Base-by-base conservation (phyloP, 305 asterid genomes). In the Stenogyne calaminthoides region DNA sequence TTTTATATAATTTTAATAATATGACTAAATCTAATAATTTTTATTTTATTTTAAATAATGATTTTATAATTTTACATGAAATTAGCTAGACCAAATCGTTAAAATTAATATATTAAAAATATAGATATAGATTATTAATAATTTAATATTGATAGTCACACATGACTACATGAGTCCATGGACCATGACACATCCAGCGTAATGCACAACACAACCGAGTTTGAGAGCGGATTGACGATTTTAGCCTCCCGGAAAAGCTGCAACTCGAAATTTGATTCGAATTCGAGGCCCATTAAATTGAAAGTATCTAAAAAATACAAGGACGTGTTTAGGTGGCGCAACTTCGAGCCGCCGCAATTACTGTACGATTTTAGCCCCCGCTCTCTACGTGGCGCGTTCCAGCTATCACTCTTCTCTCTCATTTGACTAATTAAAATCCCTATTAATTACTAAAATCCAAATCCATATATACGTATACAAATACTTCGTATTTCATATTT, bases 381-480 rank as follows among this genome's bases (percentile, higher is more conserved):
- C 58, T 47, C 20, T 27, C 22, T 12, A 76, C 81, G 81, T 79
- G 83, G 83, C 83, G 52, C 44, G 1, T 59, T 75, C 80, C 79
- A 58, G 69, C 72, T 76, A 12, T 54, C 19, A 39, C 32, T 55
- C 76, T 62, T 70, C 62, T 27, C 71, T 49, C 47, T 55, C 52
- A 46, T 46, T 77, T 72, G 74, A 60, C 77, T 47, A n/a, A 25
- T 52, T 20, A 4, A 20, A 63, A 34, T 27, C 44, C 29, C 66
- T 42, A 10, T 16, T 40, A 15, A 9, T 40, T 11, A 42, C 2
- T 29, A 3, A 42, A 42, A 55, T 40, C 42, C 44, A n/a, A 37
- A 65, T 60, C 65, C 55, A 15, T n/a, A 6, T 44, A 46, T 52
- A 36, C 36, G 6, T 4, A 51, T 51, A 15, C 16, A 4, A 32